Conservation (phyloP, 2,329 filamentous ascomycete species). For the Talaromyces marneffei region DNA sequence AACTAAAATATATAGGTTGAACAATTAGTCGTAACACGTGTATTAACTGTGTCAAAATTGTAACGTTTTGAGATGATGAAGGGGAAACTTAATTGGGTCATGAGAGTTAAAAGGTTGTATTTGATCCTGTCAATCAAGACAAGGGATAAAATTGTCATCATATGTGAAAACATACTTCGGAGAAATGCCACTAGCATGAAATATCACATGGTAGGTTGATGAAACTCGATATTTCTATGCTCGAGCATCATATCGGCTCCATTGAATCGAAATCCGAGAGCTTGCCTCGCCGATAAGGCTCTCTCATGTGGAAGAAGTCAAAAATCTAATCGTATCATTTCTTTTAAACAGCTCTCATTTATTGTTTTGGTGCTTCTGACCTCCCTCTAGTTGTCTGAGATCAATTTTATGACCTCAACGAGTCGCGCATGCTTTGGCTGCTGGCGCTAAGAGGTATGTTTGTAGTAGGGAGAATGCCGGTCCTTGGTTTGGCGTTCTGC, state of each 20-base stretch:
- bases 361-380: not conserved
- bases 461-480: conserved; percentile 60
- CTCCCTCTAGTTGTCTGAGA: not conserved
- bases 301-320: not conserved
- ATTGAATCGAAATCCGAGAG: not conserved
- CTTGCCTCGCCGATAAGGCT: not conserved
- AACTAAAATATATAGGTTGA: not conserved
- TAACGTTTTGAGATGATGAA: not conserved
- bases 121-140: not conserved
- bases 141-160: not conserved
- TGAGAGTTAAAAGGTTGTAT: not conserved
- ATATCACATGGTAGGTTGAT: not conserved
- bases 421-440: conserved; percentile 83
- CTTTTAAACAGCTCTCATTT: not conserved
- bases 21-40: not conserved
- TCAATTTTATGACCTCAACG: conserved; percentile 57
- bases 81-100: not conserved
- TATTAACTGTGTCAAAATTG: not conserved
- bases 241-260: not conserved
- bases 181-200: not conserved
- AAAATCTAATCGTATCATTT: not conserved
- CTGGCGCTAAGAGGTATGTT: conserved; percentile 75
- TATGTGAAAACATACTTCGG: not conserved
- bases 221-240: not conserved
- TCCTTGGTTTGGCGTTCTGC: conserved; percentile 63